Conservation (phyloP, 2,329 filamentous ascomycete species). For the Triangularia setosa region DNA sequence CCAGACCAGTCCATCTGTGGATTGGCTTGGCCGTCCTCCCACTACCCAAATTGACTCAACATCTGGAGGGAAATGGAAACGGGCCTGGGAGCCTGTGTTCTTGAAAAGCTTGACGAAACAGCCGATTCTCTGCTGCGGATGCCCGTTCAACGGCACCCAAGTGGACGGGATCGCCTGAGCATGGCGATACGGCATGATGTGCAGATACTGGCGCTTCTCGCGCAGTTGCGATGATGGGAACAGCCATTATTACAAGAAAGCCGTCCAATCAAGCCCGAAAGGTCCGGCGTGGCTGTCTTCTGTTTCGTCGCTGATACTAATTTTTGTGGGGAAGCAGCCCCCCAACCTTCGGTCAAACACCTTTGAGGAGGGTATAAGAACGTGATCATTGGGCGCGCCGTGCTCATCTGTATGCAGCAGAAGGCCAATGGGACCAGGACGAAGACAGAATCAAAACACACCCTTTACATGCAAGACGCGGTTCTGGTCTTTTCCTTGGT, state of each 20-base stretch:
- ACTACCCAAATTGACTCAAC: slow-evolving; percentile 18
- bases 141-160: slow-evolving; percentile 2
- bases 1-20: slow-evolving; percentile 12
- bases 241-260: slow-evolving; percentile 4
- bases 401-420: slow-evolving; percentile 3
- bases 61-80: background rate
- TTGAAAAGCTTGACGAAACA: background rate
- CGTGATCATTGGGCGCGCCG: slow-evolving; percentile 19
- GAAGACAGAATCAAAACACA: slow-evolving; percentile 18
- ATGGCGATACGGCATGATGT: slow-evolving; percentile 25
- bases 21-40: slow-evolving; percentile 3
- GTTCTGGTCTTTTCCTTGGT: slow-evolving; percentile 16
- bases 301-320: slow-evolving; percentile 14
- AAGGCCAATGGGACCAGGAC: slow-evolving; percentile 21
- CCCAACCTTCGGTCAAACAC: slow-evolving; percentile 2
- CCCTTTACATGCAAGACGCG: slow-evolving; percentile 9
- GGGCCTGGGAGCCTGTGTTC: background rate
- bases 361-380: slow-evolving; percentile 25
- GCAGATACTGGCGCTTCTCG: slow-evolving; percentile 21
- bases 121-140: slow-evolving; percentile 7
- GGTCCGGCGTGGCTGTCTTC: slow-evolving; percentile 12
- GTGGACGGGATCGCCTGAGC: slow-evolving; percentile 14
- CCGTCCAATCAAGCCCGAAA: slow-evolving; percentile 18
- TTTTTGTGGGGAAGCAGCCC: slow-evolving; percentile 13
- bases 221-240: slow-evolving; percentile 24